Base-by-base conservation (phyloP, 768 basidiomycete genomes). In the Cubamyces lactineus region DNA sequence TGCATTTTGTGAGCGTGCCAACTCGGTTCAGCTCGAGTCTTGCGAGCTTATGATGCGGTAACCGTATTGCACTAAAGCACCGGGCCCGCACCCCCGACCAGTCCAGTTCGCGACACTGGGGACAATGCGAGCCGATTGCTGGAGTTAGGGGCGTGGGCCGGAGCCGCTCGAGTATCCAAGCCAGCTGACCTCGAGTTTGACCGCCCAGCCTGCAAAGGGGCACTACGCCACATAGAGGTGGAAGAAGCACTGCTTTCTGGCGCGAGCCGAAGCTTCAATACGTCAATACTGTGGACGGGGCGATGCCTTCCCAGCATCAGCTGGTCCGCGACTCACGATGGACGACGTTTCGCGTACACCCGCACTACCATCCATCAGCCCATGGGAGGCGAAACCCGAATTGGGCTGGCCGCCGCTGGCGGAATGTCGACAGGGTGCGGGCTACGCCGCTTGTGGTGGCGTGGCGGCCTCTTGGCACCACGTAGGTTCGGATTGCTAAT, bases 1-100 rank as follows among this genome's bases (percentile, higher is more conserved):
- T 19, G 24, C 24, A 23, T 39, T 21, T 34, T 34, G 34, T 34
- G 34, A 42, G 17, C 19, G 39, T 26, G 12, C 19, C 43, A 55
- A 23, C 26, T 57, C 57, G 57, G 47, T 41, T 57, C 57, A 57
- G 57, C 24, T 28, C n/a, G n/a, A n/a, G n/a, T n/a, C 47, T 11
- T 23, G 7, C 34, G 6, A 28, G 5, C 34, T 7, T 11, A 34
- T 11, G 5, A 34, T 34, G 34, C 34, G 34, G 34, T 34, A 34
- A 34, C 34, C 34, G 34, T 34, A 34, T 11, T 34, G 34, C 28
- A 3, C 7, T 28, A 28, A 7, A 28, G 28, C 28, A 3, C 4
- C 34, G 34, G 34, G 4, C 34, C 34, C 34, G 34, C 34, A 34
- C 1, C 34, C n/a, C 34, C 9, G 34, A 4, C 5, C 34, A 34